Base-by-base conservation (phyloP, 1,139 yeast genomes). In the Barnettozyma hawaiiensis region DNA sequence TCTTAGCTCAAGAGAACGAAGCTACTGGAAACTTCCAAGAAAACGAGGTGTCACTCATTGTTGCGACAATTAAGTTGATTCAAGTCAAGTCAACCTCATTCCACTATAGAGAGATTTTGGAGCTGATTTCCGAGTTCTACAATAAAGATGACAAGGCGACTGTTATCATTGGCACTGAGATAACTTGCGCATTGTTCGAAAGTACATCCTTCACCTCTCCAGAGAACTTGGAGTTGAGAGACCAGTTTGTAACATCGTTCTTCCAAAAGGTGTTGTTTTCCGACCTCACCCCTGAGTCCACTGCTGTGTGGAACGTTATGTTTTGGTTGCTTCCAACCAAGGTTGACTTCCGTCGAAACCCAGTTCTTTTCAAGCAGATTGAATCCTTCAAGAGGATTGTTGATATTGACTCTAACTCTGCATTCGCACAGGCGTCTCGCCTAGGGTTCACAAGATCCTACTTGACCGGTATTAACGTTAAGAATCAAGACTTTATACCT, bases 211-310 rank as follows among this genome's bases (percentile, higher is more conserved):
- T 62, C 44, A 60, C 69, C 22, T 47, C 48, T 4, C 42, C 48
- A 5, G 60, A 61, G 44, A 66, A 50, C 48, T 46, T 49, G 54
- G 62, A 2, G 52, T 55, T 10, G 8, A 69, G 83, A 38, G 87
- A 83, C 53, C 58, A 51, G 1, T 74, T 71, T 47, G 57, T 82
- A 27, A 53, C 67, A 2, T 53, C 50, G 3, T 75, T 77, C 47
- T 61, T 84, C 41, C 53, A 54, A 1, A 57, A 60, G 2, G 73
- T 84, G 15, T 66, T 87, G 37, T 66, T 70, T 4, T 66, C 71
- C 32, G 87, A 83, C 44, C 64, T 92, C 46, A 76, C 87, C 1
- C 95, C 90, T 3, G 95, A 90, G 35, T 84, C 83, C 7, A 65
- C 75, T 37, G 76, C 75, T 16, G 79, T 85, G 40, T 92, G 98